Conservation (phyloP, 2,329 filamentous ascomycete genomes). For the Fusarium annulatum region DNA sequence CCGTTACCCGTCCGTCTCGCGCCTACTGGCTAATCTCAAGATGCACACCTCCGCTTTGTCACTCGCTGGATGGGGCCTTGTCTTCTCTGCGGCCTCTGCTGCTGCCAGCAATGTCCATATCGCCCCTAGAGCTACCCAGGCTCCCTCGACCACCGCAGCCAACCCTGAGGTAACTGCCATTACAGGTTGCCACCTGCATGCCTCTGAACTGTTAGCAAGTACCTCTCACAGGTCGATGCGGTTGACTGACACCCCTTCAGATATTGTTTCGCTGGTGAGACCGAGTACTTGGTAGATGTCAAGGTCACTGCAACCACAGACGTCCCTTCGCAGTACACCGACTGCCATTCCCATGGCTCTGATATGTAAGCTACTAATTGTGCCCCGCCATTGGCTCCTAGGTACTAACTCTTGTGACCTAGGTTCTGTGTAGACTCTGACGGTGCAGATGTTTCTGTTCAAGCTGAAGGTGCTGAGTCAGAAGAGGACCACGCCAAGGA, state of each 20-base stretch:
- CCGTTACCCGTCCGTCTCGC: slow-evolving; percentile 1
- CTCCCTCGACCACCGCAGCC: slow-evolving; percentile 41
- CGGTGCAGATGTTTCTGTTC: slow-evolving; percentile 70
- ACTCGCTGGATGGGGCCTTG: slow-evolving; percentile 32
- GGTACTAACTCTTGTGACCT: neutral
- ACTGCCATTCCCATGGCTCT: slow-evolving; percentile 70
- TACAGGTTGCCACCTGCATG: slow-evolving; percentile 57
- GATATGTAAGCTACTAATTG: slow-evolving; percentile 60
- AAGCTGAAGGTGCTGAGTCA: slow-evolving; percentile 51
- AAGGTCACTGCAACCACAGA: slow-evolving; percentile 65
- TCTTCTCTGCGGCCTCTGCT: slow-evolving; percentile 22
- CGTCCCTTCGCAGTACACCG: slow-evolving; percentile 70
- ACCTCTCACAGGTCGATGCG: neutral
- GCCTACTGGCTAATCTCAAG: neutral
- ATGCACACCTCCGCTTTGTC: slow-evolving; percentile 34
- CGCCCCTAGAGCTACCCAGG: slow-evolving; percentile 48
- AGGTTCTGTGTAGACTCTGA: slow-evolving; percentile 72
- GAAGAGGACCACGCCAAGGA: slow-evolving; percentile 32
- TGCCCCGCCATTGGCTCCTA: neutral
- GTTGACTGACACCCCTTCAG: slow-evolving; percentile 44
- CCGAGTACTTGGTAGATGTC: slow-evolving; percentile 57
- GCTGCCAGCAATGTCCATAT: slow-evolving; percentile 31
- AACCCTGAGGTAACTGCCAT: slow-evolving; percentile 51
- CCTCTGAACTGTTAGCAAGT: slow-evolving; percentile 51
- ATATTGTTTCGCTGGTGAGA: slow-evolving; percentile 57